A percentile compares a stretch with the other conserved stretches of the same genome.
These are phyloP conservation scores for Magnaporthiopsis incrustans DNA, from an alignment of 2,329 filamentous ascomycete genomes.

Conservation along the genomic window DNA sequence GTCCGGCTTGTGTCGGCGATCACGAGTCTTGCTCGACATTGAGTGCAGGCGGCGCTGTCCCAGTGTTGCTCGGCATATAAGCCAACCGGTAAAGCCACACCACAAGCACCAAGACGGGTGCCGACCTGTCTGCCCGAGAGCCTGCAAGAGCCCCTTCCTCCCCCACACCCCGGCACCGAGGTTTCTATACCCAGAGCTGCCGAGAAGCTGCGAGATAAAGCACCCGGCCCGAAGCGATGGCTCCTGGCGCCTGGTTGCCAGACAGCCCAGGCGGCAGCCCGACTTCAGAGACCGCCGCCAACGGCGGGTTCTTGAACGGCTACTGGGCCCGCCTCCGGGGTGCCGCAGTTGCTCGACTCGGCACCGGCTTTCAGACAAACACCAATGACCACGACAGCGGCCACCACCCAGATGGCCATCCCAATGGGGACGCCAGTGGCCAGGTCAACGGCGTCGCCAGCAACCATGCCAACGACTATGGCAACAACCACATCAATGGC, in stretches of 20 bases:
- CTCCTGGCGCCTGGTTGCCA: constrained; percentile 22
- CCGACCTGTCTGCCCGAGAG: neutral
- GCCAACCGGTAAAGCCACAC: constrained; percentile 14
- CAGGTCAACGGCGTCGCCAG: constrained; percentile 16
- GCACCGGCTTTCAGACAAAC: constrained; percentile 9
- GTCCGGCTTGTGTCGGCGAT: neutral
- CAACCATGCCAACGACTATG: constrained; percentile 11
- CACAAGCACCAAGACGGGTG: constrained; percentile 7
- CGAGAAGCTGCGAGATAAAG: constrained; percentile 9
- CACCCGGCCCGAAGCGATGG: constrained; percentile 13
- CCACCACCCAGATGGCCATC: constrained; percentile 15
- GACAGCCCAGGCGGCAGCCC: constrained; percentile 20
- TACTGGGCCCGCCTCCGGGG: constrained; percentile 9
- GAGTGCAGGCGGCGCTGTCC: neutral
- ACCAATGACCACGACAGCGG: constrained; percentile 15
- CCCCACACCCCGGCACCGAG: neutral
- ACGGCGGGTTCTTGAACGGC: constrained; percentile 15
- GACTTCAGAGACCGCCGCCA: constrained; percentile 17
- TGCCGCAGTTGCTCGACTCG: neutral
- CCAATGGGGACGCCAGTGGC: constrained; percentile 19
- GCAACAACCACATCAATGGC: constrained; percentile 13
- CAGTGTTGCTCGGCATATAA: constrained; percentile 15
- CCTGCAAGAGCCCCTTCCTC: neutral
- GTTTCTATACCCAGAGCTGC: neutral
- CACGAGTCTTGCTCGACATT: neutral